Evolutionary conservation across 2,329 filamentous ascomycete species (phyloP).

Genomic region (Penicillium brevicompactum): DNA sequence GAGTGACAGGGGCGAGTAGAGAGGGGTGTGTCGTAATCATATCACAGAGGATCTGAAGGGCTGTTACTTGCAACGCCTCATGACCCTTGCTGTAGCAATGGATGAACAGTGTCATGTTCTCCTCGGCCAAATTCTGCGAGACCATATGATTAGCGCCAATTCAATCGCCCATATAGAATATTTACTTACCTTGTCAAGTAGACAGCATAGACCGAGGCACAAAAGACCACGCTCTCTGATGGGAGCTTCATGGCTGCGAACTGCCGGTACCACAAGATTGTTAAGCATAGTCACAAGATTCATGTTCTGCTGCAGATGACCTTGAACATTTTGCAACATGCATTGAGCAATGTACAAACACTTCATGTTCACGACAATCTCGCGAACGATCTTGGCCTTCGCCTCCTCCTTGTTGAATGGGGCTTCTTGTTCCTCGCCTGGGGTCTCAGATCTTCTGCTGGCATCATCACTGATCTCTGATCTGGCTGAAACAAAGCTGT

Average conservation of each 20-base stretch:
- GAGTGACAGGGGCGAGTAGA: conserved; percentile 63
- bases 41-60: conserved; percentile 88
- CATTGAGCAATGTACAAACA: conserved; percentile 96
- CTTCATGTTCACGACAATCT: conserved; percentile 98
- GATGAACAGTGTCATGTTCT: conserved; percentile 90
- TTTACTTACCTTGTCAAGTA: conserved; percentile 72
- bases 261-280: conserved; percentile 92
- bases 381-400: conserved; percentile 71
- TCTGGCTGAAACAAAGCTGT: conserved; percentile 90
- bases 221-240: conserved; percentile 88
- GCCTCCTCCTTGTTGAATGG: conserved; percentile 57
- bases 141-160: conserved; percentile 14
- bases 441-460: conserved; percentile 50
- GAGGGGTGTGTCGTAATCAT: conserved; percentile 87
- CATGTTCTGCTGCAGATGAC: conserved; percentile 83
- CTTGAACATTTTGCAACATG: conserved; percentile 91
- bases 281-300: conserved; percentile 98
- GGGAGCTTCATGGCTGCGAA: conserved; percentile 87
- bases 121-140: conserved; percentile 73
- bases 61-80: conserved; percentile 83
- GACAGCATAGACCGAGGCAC: conserved; percentile 85
- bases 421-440: conserved; percentile 59
- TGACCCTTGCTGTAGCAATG: conserved; percentile 96
- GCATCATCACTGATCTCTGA: conserved; percentile 76
- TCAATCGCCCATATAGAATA: not conserved